Evolutionary conservation across 805 yeast species (phyloP).

Genomic region (Lipomyces sp.): DNA sequence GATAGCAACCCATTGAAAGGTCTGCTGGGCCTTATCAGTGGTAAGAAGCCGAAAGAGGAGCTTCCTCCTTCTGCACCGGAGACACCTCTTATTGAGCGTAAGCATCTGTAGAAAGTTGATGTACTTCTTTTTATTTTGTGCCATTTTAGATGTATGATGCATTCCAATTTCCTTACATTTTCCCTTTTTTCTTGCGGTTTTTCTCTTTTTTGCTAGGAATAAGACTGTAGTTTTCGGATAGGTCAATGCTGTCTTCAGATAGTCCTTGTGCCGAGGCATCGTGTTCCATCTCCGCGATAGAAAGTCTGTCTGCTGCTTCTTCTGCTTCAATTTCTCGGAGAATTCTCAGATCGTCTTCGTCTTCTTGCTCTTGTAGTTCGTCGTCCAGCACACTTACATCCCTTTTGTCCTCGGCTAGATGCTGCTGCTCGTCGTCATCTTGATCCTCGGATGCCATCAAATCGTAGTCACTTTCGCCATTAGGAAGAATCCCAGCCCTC

Average conservation of each 20-base stretch:
- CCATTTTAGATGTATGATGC: background rate
- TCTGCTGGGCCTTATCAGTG: conserved; percentile 6
- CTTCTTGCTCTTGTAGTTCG: no score
- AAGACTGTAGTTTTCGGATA: background rate
- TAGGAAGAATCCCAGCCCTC: no score
- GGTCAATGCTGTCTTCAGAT: no score
- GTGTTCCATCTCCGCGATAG: background rate
- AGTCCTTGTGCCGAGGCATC: background rate
- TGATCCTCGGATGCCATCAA: background rate
- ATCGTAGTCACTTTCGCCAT: background rate
- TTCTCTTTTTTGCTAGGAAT: background rate
- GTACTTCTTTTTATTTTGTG: background rate
- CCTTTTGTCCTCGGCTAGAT: background rate
- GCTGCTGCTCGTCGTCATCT: background rate
- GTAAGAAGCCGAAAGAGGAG: conserved; percentile 6
- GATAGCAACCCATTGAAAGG: conserved; percentile 22
- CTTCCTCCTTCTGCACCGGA: conserved; percentile 9
- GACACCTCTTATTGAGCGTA: conserved; percentile 14
- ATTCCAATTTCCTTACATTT: background rate
- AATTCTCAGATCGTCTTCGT: conserved; percentile 1
- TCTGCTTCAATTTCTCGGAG: conserved; percentile 7
- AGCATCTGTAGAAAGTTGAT: background rate
- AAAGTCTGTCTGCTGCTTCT: no score
- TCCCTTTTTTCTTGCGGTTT: background rate
- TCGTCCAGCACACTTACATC: no score